Evolutionary conservation across 768 basidiomycete species (phyloP).

Genomic region (Cantharellus cinnabarinus): DNA sequence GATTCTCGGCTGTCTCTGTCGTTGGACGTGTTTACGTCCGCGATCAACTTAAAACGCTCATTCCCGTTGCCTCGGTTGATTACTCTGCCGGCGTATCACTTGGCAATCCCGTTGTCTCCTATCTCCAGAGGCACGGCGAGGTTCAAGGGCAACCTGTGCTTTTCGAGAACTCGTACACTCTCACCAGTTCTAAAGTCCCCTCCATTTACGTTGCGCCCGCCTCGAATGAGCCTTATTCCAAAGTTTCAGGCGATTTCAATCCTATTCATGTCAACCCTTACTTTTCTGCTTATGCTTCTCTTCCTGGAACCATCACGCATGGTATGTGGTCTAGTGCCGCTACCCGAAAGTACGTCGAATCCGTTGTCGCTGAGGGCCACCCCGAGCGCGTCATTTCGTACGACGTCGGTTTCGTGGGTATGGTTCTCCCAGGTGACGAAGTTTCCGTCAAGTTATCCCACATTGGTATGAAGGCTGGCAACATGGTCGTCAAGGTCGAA

Average conservation of each 20-base stretch:
- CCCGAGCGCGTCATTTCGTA: conserved; percentile 87
- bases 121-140: conserved; percentile 77
- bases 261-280: conserved; percentile 98
- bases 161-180: conserved; percentile 66
- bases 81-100: conserved; percentile 73
- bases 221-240: conserved; percentile 90
- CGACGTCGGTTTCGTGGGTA: conserved; percentile 26
- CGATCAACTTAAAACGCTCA: conserved; percentile 69
- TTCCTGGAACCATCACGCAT: conserved; percentile 94
- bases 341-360: conserved; percentile 81
- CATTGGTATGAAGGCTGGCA: conserved; percentile 45
- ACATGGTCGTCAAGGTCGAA: conserved; percentile 39
- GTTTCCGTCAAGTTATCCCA: conserved; percentile 27
- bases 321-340: conserved; percentile 96
- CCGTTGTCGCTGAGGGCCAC: conserved; percentile 77
- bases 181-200: conserved; percentile 39
- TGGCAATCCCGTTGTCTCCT: conserved; percentile 85
- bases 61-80: conserved; percentile 75
- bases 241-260: conserved; percentile 93
- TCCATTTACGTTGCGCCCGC: conserved; percentile 64
- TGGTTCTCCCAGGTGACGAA: conserved; percentile 27
- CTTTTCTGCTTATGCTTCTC: conserved; percentile 80
- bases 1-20: conserved; percentile 63
- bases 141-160: conserved; percentile 57
- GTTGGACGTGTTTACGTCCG: conserved; percentile 72